Conservation (phyloP, 1,284 basidiomycete species). For the Paramarasmius palmivorus region DNA sequence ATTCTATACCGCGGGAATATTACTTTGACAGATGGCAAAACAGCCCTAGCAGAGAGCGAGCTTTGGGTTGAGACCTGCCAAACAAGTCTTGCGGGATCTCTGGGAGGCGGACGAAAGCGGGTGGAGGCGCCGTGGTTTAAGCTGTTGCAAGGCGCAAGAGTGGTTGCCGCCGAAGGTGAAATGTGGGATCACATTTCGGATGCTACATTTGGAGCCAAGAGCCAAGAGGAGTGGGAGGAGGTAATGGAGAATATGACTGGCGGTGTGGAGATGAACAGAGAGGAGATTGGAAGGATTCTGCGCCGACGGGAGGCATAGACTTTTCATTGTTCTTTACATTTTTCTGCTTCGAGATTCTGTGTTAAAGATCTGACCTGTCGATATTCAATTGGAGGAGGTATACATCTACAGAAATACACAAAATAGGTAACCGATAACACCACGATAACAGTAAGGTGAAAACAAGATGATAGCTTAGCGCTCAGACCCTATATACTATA, state of each 20-base stretch:
- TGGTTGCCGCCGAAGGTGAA: conserved; percentile 55
- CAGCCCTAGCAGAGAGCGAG: conserved; percentile 67
- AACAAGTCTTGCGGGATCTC: conserved; percentile 47
- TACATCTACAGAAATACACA: not conserved
- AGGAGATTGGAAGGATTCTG: conserved; percentile 53
- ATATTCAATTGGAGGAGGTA: not conserved
- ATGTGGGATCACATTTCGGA: conserved; percentile 28
- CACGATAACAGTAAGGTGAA: not conserved
- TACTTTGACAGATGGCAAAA: conserved; percentile 50
- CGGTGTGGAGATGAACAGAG: conserved; percentile 49
- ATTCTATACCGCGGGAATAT: conserved; percentile 78
- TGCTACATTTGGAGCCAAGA: conserved; percentile 43
- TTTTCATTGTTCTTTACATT: not conserved
- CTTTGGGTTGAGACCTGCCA: conserved; percentile 80
- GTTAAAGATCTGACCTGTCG: no score
- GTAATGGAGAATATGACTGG: conserved; percentile 47
- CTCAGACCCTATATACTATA: conserved; percentile 16
- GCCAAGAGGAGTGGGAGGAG: conserved; percentile 48
- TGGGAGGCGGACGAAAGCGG: conserved; percentile 41
- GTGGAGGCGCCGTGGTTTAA: conserved; percentile 74
- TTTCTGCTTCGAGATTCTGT: not conserved
- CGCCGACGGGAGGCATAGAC: conserved; percentile 36
- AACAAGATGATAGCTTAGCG: not conserved
- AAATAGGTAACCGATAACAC: conserved; percentile 6
- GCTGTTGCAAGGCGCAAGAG: conserved; percentile 64